Evolutionary conservation across 176 grass and related monocot species (phyloP).

Genomic region (bread wheat (Triticum aestivum)): IWGSC_CS_RefSeq_v2.1 NC_057812.1:671163654-671164153

Average conservation of each 20-base stretch:
- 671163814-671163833: slow-evolving; percentile 95
- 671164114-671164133: slow-evolving; percentile 86
- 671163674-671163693: slow-evolving; percentile 93
- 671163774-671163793: slow-evolving; percentile 68
- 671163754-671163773: slow-evolving; percentile 65
- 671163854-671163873: slow-evolving; percentile 99
- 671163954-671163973: neutral
- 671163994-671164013: neutral
- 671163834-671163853: slow-evolving; percentile 96
- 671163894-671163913: slow-evolving; percentile 16
- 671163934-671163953: slow-evolving; percentile 26
- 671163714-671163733: slow-evolving; percentile 92
- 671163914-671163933: neutral
- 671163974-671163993: neutral
- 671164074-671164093: slow-evolving; percentile 93
- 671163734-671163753: slow-evolving; percentile 96
- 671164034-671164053: slow-evolving; percentile 28
- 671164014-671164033: neutral
- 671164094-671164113: slow-evolving; percentile 87
- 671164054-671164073: slow-evolving; percentile 80
- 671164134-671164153: slow-evolving; percentile 77
- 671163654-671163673: slow-evolving; percentile 86
- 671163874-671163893: slow-evolving; percentile 88
- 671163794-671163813: slow-evolving; percentile 60
- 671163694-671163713: slow-evolving; percentile 87